A percentile compares a stretch with the other conserved stretches of the same genome.
Conservation (phyloP, 805 yeast genomes). For the Candida hispaniensis region DNA sequence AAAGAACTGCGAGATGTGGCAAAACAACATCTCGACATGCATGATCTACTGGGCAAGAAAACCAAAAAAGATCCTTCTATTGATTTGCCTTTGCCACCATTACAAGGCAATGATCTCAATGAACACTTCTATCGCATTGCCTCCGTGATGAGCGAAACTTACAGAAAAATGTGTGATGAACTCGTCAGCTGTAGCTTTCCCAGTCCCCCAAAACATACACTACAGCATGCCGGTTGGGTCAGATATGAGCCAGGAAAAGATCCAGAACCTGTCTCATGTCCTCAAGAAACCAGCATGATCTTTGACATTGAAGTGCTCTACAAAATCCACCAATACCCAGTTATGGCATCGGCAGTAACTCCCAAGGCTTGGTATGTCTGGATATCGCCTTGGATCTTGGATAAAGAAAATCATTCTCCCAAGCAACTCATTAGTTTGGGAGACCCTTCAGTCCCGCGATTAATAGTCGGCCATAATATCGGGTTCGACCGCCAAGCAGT, state of each 20-base stretch:
- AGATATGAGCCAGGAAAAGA: slow-evolving; percentile 46
- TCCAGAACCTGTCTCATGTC: slow-evolving; percentile 54
- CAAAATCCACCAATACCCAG: slow-evolving; percentile 60
- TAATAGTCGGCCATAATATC: slow-evolving; percentile 83
- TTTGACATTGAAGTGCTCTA: slow-evolving; percentile 88
- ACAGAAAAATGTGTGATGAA: slow-evolving; percentile 39
- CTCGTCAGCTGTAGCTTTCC: slow-evolving; percentile 36
- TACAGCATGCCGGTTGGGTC: slow-evolving; percentile 65
- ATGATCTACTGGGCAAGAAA: slow-evolving; percentile 64
- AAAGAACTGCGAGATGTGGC: slow-evolving; percentile 42
- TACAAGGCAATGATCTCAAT: slow-evolving; percentile 64
- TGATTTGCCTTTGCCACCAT: slow-evolving; percentile 45
- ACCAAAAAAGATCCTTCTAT: slow-evolving; percentile 50
- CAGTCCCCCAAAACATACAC: slow-evolving; percentile 42
- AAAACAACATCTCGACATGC: slow-evolving; percentile 44
- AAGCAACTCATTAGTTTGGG: slow-evolving; percentile 69
- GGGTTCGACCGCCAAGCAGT: slow-evolving; percentile 85
- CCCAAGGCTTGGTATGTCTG: slow-evolving; percentile 82
- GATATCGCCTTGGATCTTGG: slow-evolving; percentile 68
- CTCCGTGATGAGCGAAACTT: slow-evolving; percentile 45
- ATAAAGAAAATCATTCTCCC: too few relatives aligned
- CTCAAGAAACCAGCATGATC: slow-evolving; percentile 59
- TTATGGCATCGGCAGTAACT: slow-evolving; percentile 72
- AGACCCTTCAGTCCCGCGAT: slow-evolving; percentile 36
- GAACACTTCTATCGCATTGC: slow-evolving; percentile 77